These are phyloP conservation scores for Cryptomeria japonica DNA, from an alignment of 75 land plant species.

Conservation along the genomic window DNA sequence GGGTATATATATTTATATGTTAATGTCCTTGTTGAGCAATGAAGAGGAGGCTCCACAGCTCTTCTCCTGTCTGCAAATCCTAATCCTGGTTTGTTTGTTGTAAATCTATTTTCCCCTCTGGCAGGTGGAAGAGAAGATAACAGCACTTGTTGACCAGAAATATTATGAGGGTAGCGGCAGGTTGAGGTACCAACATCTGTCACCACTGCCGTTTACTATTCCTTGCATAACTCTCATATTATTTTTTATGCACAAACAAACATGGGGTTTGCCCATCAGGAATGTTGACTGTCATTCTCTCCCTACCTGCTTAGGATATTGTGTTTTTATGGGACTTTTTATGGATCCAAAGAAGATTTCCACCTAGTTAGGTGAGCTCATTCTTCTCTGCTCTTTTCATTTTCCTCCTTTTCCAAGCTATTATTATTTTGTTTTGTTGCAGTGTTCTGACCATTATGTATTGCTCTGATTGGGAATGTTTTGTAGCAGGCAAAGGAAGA, in stretches of 20 bases:
- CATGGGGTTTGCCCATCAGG: not conserved
- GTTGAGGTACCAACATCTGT: not conserved
- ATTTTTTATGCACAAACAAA: not conserved
- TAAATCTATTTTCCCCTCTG: not conserved
- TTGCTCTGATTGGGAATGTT: not conserved
- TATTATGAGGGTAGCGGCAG: no score
- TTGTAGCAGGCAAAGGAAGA: not conserved
- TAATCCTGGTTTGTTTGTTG: not conserved
- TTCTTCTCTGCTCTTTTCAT: not conserved
- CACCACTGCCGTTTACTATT: not conserved
- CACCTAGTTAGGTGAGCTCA: constrained; percentile 1
- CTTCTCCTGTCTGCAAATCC: constrained; percentile 4
- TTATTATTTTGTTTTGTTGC: not conserved
- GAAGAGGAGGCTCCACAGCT: not conserved
- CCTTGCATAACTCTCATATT: not conserved
- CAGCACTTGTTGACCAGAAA: not conserved
- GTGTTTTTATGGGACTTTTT: not conserved
- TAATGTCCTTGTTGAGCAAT: not conserved
- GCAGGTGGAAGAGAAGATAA: not conserved
- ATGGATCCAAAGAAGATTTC: constrained; percentile 6
- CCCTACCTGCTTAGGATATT: constrained; percentile 2
- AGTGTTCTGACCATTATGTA: not conserved
- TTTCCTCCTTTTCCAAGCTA: not conserved
- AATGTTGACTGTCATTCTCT: constrained; percentile 3
- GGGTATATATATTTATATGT: not conserved